phyloP scores from a whole-genome alignment of 805 yeast genomes.

The Metschnikowia koreensis region DNA sequence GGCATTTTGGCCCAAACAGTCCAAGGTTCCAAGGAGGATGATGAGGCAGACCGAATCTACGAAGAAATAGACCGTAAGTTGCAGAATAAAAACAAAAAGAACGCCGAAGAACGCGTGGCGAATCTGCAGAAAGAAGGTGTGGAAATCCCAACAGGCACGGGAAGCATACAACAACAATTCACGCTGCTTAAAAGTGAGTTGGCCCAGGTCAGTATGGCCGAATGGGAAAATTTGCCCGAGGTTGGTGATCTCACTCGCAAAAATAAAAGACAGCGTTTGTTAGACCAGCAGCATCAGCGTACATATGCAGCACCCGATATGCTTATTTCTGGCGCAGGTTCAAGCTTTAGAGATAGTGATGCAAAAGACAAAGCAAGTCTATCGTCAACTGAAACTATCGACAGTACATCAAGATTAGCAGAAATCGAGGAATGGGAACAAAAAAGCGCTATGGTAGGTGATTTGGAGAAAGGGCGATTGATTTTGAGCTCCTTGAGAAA shows the following conservation, averaged over 20 bases:
- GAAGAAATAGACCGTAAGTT: conserved; percentile 61
- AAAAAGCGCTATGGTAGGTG: conserved; percentile 7
- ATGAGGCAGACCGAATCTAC: conserved; percentile 75
- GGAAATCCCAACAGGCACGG: conserved; percentile 16
- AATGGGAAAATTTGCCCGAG: conserved; percentile 85
- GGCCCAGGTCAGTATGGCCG: conserved; percentile 55
- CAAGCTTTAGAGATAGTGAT: conserved; percentile 14
- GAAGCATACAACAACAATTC: conserved; percentile 48
- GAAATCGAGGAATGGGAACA: conserved; percentile 17
- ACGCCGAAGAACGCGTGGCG: not conserved
- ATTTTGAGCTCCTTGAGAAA: conserved; percentile 67
- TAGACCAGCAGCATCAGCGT: conserved; percentile 61
- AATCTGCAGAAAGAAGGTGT: not conserved
- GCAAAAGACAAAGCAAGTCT: not conserved
- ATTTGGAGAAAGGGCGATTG: conserved; percentile 47
- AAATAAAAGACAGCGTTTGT: conserved; percentile 68
- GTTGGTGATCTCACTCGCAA: conserved; percentile 82
- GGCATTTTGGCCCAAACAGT: conserved; percentile 29
- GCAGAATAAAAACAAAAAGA: conserved; percentile 23
- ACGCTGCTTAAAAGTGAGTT: conserved; percentile 66
- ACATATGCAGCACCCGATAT: conserved; percentile 83
- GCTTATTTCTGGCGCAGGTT: conserved; percentile 39
- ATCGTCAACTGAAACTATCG: not conserved
- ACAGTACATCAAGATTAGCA: conserved; percentile 6
- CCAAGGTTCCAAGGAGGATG: conserved; percentile 52